Conservation (phyloP, 2,329 filamentous ascomycete species). For the Nemania abortiva region DNA sequence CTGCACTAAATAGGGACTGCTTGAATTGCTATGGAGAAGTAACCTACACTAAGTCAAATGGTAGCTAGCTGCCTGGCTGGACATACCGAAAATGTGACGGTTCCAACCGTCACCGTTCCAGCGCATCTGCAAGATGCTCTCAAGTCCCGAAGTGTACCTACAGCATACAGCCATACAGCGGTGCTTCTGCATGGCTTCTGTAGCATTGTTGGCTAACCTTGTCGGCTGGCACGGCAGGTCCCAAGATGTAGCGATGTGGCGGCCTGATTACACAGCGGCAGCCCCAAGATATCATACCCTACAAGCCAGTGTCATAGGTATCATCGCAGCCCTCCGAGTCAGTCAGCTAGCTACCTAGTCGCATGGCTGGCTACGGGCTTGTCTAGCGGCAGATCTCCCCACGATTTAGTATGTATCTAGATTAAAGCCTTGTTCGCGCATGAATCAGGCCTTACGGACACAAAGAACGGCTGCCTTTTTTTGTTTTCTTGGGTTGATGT, state of each 20-base stretch:
- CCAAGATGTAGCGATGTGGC: constrained; percentile 16
- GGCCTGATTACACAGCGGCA: constrained; percentile 20
- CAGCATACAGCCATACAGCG: constrained; percentile 3
- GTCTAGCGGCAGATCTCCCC: constrained; percentile 37
- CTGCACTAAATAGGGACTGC: neutral
- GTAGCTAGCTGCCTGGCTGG: neutral
- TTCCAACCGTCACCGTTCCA: constrained; percentile 33
- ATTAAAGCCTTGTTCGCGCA: constrained; percentile 2
- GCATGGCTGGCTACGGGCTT: constrained; percentile 14
- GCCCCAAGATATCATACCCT: constrained; percentile 3
- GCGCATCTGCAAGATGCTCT: constrained; percentile 31
- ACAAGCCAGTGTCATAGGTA: constrained; percentile 10
- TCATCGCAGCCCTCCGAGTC: constrained; percentile 16
- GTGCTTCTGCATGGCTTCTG: constrained; percentile 21
- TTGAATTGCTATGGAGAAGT: constrained; percentile 4
- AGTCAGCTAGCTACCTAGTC: constrained; percentile 11
- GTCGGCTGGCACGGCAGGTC: constrained; percentile 11
- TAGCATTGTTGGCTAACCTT: constrained; percentile 19
- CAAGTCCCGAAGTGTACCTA: constrained; percentile 29
- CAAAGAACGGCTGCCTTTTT: neutral
- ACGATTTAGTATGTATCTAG: constrained; percentile 23
- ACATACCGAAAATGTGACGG: constrained; percentile 21
- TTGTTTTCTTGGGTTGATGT: neutral
- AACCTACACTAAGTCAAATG: neutral
- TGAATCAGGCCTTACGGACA: constrained; percentile 8